Evolutionary conservation across 148 eudicot species (phyloP), one percentile per base, ranked within the genome.

Genomic region (Chenopodium berlandieri): DNA sequence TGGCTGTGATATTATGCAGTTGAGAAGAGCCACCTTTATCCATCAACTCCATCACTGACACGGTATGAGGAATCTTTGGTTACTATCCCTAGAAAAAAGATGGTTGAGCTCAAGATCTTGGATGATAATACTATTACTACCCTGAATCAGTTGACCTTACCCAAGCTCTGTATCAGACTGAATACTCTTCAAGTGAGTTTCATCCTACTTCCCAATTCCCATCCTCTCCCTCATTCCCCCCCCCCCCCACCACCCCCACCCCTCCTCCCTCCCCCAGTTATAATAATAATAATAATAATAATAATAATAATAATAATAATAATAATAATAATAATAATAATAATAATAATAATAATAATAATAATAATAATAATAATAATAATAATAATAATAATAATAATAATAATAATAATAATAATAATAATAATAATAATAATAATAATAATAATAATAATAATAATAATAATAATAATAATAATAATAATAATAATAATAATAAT

Each of bases 151-250:
- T 82, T 95, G 82, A 90, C 98, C 40, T 76, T 85, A 65, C 83
- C 93, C 71, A 95, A 91, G 82, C 91, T 95, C 47, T 95, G 98
- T 79, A 79, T 93, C 86, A 92, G 97, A 87, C 79, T 95, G 81
- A 95, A 95, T 84, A 95, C 97, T 60, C 89, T 91, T 71, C 94
- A 89, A 80, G 98, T 95, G 83, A 90, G 97, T 86, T 40, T 78
- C 27, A 81, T 81, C 11, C 34, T 67, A n/a, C 71, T 25, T 32
- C 62, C 23, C n/a, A 22, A 40, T 34, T 34, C 37, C 37, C 37
- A 34, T 2, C 37, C 37, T 34, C 37, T 34, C 37, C 37, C 37
- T 34, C 34, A 34, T 6, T 34, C 37, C 37, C 37, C 37, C 4
- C 34, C 34, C 64, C 22, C 71, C 73, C 23, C n/a, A 23, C 23